Percentiles rank a stretch among this genome's conserved stretches.
Conservation (phyloP, 176 grass and related monocot genomes). For the Rhynchospora breviuscula region DNA sequence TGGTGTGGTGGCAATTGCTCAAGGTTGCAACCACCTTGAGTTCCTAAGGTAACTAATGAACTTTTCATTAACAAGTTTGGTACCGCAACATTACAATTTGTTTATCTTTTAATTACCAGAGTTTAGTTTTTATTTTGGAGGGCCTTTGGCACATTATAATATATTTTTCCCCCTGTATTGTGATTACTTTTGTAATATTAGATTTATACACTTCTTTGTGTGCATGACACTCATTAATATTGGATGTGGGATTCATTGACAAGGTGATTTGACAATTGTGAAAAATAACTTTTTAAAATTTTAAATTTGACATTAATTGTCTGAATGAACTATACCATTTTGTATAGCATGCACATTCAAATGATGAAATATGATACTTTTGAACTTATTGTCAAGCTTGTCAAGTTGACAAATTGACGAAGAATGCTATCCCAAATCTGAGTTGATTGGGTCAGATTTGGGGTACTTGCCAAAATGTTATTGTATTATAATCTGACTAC, state of each 20-base stretch:
- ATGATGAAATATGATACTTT: neutral
- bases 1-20: conserved; percentile 61
- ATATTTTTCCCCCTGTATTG: neutral
- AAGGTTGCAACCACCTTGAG: conserved; percentile 58
- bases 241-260: neutral
- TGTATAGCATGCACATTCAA: neutral
- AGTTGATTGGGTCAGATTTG: neutral
- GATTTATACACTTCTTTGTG: neutral
- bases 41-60: conserved; percentile 59
- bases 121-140: neutral
- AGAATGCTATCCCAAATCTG: neutral
- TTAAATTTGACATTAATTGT: neutral
- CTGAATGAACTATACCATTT: neutral
- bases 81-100: neutral
- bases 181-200: neutral
- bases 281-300: neutral
- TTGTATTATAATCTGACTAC: neutral
- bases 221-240: neutral
- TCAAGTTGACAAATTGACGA: neutral
- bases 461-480: neutral
- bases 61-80: neutral
- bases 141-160: neutral
- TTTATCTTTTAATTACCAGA: neutral
- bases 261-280: neutral
- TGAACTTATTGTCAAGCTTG: neutral